Percentiles rank a stretch among this genome's conserved stretches.
phyloP scores from a whole-genome alignment of 768 basidiomycete genomes.

The Lactifluus subvellereus region DNA sequence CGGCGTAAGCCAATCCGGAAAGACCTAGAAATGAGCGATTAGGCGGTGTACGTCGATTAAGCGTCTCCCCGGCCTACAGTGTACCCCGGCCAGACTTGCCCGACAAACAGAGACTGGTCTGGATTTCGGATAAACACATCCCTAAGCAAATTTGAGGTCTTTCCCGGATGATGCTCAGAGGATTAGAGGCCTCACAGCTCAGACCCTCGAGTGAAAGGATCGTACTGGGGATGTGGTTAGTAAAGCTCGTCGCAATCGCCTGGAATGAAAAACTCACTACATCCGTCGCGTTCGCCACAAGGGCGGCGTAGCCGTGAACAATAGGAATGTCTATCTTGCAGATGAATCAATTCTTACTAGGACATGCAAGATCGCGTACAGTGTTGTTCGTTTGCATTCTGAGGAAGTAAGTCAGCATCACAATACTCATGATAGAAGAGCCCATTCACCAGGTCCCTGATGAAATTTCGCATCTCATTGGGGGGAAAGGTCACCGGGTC shows the following conservation, averaged over 20 bases:
- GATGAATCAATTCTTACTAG: neutral
- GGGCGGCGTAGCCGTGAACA: slow-evolving; percentile 56
- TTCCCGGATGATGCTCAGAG: neutral
- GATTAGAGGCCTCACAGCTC: slow-evolving; percentile 40
- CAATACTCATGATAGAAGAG: neutral
- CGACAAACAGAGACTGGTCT: slow-evolving; percentile 64
- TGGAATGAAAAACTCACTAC: slow-evolving; percentile 38
- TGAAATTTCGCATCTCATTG: slow-evolving; percentile 49
- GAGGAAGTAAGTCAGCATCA: neutral
- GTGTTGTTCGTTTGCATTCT: slow-evolving; percentile 45
- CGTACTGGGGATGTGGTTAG: slow-evolving; percentile 41
- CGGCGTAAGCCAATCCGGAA: slow-evolving; percentile 56
- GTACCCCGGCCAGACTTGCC: slow-evolving; percentile 75
- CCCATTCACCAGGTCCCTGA: slow-evolving; percentile 41
- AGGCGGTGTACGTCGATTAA: neutral
- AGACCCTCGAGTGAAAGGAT: slow-evolving; percentile 57
- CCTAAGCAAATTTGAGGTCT: slow-evolving; percentile 31
- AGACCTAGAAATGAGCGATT: slow-evolving; percentile 35
- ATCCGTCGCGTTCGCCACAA: slow-evolving; percentile 54
- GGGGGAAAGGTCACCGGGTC: slow-evolving; percentile 60
- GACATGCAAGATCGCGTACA: slow-evolving; percentile 29
- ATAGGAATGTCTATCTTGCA: slow-evolving; percentile 54
- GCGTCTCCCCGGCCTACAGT: slow-evolving; percentile 39
- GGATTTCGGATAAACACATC: slow-evolving; percentile 70
- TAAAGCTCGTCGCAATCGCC: neutral